Percentiles rank a stretch among this genome's conserved stretches.
Evolutionary conservation across 2,329 filamentous ascomycete species (phyloP).

Genomic region (Stagonosporopsis rhizophila): DNA sequence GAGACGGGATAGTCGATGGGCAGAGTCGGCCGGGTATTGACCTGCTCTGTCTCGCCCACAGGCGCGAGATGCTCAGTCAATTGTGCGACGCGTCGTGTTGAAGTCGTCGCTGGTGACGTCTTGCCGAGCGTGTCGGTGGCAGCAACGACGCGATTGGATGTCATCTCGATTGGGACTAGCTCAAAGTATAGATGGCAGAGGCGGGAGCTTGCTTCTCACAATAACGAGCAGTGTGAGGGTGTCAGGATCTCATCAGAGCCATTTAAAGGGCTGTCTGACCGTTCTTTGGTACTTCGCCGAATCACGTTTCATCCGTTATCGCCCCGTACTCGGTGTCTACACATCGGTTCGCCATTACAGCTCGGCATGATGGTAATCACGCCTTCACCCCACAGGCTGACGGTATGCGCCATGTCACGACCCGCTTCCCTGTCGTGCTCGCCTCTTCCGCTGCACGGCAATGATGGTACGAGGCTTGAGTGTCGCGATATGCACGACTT

Average conservation of each 20-base stretch:
- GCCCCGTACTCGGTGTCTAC: slow-evolving; percentile 6
- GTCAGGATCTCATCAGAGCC: background rate
- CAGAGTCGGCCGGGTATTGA: slow-evolving; percentile 17
- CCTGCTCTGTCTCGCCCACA: slow-evolving; percentile 24
- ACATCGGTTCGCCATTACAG: slow-evolving; percentile 10
- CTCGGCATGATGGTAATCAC: slow-evolving; percentile 32
- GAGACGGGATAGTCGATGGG: slow-evolving; percentile 39
- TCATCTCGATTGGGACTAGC: slow-evolving; percentile 24
- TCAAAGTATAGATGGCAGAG: background rate
- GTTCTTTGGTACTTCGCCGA: background rate
- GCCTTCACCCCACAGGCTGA: slow-evolving; percentile 43
- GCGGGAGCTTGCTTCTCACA: background rate
- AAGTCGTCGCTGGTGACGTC: slow-evolving; percentile 16
- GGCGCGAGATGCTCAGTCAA: slow-evolving; percentile 36
- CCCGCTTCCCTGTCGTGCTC: slow-evolving; percentile 21
- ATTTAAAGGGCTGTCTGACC: slow-evolving; percentile 15
- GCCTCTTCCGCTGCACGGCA: slow-evolving; percentile 12
- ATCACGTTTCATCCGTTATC: slow-evolving; percentile 19
- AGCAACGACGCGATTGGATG: slow-evolving; percentile 22
- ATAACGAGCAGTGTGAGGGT: background rate
- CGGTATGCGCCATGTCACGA: slow-evolving; percentile 30
- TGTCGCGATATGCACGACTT: background rate
- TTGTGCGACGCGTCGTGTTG: slow-evolving; percentile 37
- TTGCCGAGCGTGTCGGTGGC: slow-evolving; percentile 23
- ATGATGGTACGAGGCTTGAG: background rate